phyloP scores from a whole-genome alignment of 2,329 filamentous ascomycete genomes.

The Xylaria arbuscula region DNA sequence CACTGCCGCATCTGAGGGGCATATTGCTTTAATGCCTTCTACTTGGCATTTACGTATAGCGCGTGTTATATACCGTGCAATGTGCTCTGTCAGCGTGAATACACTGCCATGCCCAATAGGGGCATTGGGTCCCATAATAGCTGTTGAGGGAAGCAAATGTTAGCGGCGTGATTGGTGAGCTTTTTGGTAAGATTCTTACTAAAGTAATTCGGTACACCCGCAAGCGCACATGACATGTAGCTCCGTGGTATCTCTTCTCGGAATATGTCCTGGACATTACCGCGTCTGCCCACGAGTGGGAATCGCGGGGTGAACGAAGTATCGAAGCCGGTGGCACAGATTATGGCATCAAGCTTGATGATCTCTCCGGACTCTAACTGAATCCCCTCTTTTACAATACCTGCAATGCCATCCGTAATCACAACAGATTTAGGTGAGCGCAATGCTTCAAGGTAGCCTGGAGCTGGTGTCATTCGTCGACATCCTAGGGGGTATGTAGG shows the following conservation, averaged over 20 bases:
- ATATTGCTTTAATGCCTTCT: slow-evolving; percentile 60
- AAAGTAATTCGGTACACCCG: slow-evolving; percentile 66
- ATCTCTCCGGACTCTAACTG: slow-evolving; percentile 60
- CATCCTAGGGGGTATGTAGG: slow-evolving; percentile 62
- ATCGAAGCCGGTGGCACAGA: slow-evolving; percentile 69
- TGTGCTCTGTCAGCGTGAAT: slow-evolving; percentile 63
- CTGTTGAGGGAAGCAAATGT: slow-evolving; percentile 44
- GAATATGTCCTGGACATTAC: slow-evolving; percentile 64
- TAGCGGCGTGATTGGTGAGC: slow-evolving; percentile 16
- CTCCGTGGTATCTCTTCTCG: slow-evolving; percentile 56
- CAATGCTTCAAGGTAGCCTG: slow-evolving; percentile 61
- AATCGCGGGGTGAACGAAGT: slow-evolving; percentile 64
- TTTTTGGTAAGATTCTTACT: slow-evolving; percentile 49
- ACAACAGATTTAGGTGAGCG: slow-evolving; percentile 61
- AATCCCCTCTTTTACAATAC: slow-evolving; percentile 61
- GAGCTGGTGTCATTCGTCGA: slow-evolving; percentile 62
- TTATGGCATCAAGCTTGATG: slow-evolving; percentile 65
- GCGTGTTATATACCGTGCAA: slow-evolving; percentile 63
- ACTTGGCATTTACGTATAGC: slow-evolving; percentile 62
- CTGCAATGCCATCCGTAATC: slow-evolving; percentile 58
- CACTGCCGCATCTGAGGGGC: slow-evolving; percentile 59
- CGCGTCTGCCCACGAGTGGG: slow-evolving; percentile 60
- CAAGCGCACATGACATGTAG: slow-evolving; percentile 65
- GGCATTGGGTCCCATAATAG: slow-evolving; percentile 63
- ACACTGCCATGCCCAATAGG: slow-evolving; percentile 63